phyloP scores from a whole-genome alignment of 2,329 filamentous ascomycete genomes.

The Aspergillus texensis region DNA sequence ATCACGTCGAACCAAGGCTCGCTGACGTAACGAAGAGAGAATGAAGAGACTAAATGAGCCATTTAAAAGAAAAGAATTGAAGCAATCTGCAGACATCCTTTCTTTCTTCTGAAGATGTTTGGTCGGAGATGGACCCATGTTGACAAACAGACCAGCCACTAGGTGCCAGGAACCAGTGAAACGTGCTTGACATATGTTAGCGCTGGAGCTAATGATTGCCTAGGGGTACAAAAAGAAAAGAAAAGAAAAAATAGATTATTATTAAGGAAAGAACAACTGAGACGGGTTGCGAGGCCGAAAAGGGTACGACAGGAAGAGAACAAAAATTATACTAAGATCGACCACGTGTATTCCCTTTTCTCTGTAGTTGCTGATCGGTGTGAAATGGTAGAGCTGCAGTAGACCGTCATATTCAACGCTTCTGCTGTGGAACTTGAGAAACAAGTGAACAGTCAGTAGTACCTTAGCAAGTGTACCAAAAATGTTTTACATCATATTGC shows the following conservation, averaged over 20 bases:
- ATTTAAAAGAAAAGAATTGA: not conserved
- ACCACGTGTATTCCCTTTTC: slow-evolving; percentile 23
- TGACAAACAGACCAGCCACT: slow-evolving; percentile 25
- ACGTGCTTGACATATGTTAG: slow-evolving; percentile 11
- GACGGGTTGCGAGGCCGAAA: not conserved
- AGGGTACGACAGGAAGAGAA: slow-evolving; percentile 5
- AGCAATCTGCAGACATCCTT: not conserved
- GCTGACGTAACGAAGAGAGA: not conserved
- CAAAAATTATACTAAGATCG: slow-evolving; percentile 14
- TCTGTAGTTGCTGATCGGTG: not conserved
- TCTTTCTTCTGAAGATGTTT: slow-evolving; percentile 13
- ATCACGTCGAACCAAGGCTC: not conserved
- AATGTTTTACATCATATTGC: not conserved
- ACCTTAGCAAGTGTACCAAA: not conserved
- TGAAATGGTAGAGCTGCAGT: slow-evolving; percentile 29
- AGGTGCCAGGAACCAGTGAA: slow-evolving; percentile 15
- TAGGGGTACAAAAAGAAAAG: not conserved
- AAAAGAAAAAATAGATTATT: not conserved
- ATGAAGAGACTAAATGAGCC: not conserved
- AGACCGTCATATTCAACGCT: slow-evolving; percentile 36
- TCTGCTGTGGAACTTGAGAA: slow-evolving; percentile 35
- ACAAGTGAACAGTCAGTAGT: slow-evolving; percentile 13
- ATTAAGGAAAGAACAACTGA: not conserved
- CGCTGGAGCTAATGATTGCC: not conserved
- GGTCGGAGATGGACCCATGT: slow-evolving; percentile 13